These are phyloP conservation scores for Arabis alpina DNA, from an alignment of 345 rosid species.

Conservation along the genomic window DNA sequence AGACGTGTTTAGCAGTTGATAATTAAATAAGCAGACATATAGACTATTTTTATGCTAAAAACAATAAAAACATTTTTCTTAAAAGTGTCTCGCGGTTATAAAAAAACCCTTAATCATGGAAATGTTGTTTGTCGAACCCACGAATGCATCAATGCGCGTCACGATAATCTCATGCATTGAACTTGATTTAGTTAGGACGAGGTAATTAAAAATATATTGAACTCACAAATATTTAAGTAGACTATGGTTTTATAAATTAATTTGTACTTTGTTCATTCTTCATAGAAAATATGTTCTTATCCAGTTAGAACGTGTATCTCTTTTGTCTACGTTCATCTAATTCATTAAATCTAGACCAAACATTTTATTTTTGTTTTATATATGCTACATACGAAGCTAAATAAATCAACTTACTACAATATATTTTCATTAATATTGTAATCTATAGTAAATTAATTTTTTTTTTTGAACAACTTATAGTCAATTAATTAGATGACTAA, in stretches of 20 bases:
- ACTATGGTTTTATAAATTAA: neutral
- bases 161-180: slow-evolving; percentile 47
- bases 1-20: slow-evolving; percentile 32
- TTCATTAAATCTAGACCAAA: slow-evolving; percentile 7
- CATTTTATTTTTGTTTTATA: neutral
- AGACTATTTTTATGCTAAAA: neutral
- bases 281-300: slow-evolving; percentile 13
- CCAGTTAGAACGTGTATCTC: slow-evolving; percentile 11
- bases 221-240: neutral
- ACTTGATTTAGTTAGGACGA: slow-evolving; percentile 27
- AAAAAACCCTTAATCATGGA: slow-evolving; percentile 32
- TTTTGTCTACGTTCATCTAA: slow-evolving; percentile 29
- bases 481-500: slow-evolving; percentile 8
- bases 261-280: neutral
- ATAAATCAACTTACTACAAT: neutral
- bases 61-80: neutral
- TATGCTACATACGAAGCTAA: neutral
- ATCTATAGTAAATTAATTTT: too few species aligned
- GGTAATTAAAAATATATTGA: too few species aligned
- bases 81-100: slow-evolving; percentile 30
- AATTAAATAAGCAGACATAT: slow-evolving; percentile 4
- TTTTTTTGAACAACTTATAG: neutral
- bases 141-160: slow-evolving; percentile 50
- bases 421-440: too few species aligned
- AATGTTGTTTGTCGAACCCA: slow-evolving; percentile 41